Conservation (phyloP, 2,329 filamentous ascomycete species). For the Westerdykella sp. region DNA sequence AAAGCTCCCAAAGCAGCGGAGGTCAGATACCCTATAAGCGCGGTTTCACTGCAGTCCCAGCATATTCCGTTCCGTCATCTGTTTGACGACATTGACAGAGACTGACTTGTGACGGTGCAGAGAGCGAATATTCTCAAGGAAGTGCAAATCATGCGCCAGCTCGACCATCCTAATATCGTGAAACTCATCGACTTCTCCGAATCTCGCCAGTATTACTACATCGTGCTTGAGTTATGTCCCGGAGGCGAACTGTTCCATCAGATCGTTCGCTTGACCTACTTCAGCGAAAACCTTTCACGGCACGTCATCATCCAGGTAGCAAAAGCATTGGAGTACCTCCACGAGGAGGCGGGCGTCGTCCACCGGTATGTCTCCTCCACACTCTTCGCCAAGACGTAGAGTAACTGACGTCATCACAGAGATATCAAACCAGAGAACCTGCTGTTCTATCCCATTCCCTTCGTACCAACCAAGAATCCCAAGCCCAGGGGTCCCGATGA, state of each 20-base stretch:
- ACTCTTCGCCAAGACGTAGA: constrained; percentile 2
- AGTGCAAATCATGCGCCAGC: constrained; percentile 95
- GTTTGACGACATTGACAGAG: constrained; percentile 18
- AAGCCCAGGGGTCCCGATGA: constrained; percentile 81
- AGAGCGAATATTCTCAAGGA: constrained; percentile 97
- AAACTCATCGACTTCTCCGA: constrained; percentile 91
- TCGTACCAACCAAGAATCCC: constrained; percentile 71
- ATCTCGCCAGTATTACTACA: constrained; percentile 93
- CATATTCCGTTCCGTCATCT: constrained; percentile 18
- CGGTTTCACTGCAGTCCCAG: constrained; percentile 25
- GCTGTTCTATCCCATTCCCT: constrained; percentile 79
- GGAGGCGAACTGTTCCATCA: constrained; percentile 98
- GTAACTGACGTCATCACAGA: constrained; percentile 49
- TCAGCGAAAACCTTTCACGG: constrained; percentile 89
- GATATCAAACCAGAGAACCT: constrained; percentile 99
- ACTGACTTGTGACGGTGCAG: constrained; percentile 51
- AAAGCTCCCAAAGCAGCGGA: constrained; percentile 84
- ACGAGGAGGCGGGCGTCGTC: constrained; percentile 91
- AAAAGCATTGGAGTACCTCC: constrained; percentile 86
- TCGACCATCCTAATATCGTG: constrained; percentile 94
- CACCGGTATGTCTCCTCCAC: constrained; percentile 65
- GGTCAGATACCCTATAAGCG: constrained; percentile 57
- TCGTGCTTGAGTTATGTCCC: constrained; percentile 88
- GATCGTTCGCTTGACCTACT: constrained; percentile 96
- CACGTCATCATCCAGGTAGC: constrained; percentile 95